Conservation (phyloP, 2,329 filamentous ascomycete genomes). For the Clarireedia paspali region DNA sequence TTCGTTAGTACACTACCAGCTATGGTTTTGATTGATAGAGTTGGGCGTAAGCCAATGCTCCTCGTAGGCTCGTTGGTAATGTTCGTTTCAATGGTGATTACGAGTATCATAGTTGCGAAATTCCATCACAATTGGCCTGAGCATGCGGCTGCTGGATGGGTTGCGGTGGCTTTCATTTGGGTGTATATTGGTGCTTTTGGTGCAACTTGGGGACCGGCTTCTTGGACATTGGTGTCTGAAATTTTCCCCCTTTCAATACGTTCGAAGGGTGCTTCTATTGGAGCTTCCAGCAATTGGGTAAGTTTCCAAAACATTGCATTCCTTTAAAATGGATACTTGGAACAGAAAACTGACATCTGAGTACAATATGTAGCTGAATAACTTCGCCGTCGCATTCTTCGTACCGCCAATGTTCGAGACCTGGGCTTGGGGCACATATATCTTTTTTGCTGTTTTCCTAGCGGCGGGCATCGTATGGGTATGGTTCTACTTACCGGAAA, state of each 20-base stretch:
- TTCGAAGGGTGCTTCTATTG: conserved; percentile 34
- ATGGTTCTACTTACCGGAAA: conserved; percentile 45
- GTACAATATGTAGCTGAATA: too few species aligned
- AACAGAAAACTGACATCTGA: too few species aligned
- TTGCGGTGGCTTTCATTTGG: conserved; percentile 31
- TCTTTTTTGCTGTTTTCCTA: too few species aligned
- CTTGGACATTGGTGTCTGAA: conserved; percentile 31
- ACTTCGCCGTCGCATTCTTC: too few species aligned
- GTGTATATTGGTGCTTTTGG: conserved; percentile 26
- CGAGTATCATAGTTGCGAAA: conserved; percentile 18
- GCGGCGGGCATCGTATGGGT: conserved; percentile 30
- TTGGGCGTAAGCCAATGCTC: conserved; percentile 53
- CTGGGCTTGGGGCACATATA: too few species aligned
- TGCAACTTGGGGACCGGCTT: conserved; percentile 28
- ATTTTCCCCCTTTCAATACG: conserved; percentile 32
- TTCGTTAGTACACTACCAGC: conserved; percentile 40
- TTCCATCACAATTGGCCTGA: conserved; percentile 32
- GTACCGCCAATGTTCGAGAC: too few species aligned
- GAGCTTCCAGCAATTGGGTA: conserved; percentile 36
- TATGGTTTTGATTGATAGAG: conserved; percentile 54
- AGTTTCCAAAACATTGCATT: conserved; percentile 31
- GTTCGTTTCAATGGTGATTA: neutral
- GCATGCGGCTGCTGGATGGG: conserved; percentile 33
- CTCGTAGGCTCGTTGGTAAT: conserved; percentile 59
- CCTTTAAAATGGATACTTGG: too few species aligned